A percentile compares a stretch with the other conserved stretches of the same genome.
phyloP scores from a whole-genome alignment of 140 eudicot species.

The Oenanthe javanica region DNA sequence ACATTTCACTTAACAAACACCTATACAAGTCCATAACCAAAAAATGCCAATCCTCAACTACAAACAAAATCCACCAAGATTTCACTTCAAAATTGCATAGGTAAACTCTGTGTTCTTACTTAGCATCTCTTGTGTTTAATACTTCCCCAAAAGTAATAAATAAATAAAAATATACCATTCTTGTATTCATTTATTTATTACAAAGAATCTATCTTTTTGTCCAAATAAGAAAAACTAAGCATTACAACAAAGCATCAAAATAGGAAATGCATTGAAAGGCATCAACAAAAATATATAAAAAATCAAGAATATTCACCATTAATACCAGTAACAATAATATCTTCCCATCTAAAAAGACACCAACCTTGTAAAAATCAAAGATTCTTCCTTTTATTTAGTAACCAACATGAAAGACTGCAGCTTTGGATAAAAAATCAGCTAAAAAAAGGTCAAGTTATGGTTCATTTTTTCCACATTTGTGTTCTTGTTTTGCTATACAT shows the following conservation, averaged over 20 bases:
- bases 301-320: slow-evolving; percentile 1
- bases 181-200: background rate
- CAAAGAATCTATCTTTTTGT: background rate
- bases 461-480: background rate
- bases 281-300: background rate
- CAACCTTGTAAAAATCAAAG: background rate
- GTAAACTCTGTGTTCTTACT: background rate
- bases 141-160: background rate
- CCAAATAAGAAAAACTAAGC: background rate
- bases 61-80: background rate
- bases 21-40: slow-evolving; percentile 30
- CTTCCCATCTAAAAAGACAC: background rate
- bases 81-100: background rate
- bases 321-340: background rate
- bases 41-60: slow-evolving; percentile 13
- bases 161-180: background rate
- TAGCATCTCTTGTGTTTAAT: too few relatives aligned
- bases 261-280: background rate
- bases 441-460: background rate
- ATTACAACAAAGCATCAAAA: background rate
- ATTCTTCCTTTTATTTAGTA: background rate
- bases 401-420: background rate
- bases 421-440: too few relatives aligned
- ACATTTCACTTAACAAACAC: slow-evolving; percentile 23
- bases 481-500: background rate